Evolutionary conservation across 371 early-diverging fungal genomes (phyloP), one percentile per base, ranked within the genome.

Genomic region (Mortierella sp.): DNA sequence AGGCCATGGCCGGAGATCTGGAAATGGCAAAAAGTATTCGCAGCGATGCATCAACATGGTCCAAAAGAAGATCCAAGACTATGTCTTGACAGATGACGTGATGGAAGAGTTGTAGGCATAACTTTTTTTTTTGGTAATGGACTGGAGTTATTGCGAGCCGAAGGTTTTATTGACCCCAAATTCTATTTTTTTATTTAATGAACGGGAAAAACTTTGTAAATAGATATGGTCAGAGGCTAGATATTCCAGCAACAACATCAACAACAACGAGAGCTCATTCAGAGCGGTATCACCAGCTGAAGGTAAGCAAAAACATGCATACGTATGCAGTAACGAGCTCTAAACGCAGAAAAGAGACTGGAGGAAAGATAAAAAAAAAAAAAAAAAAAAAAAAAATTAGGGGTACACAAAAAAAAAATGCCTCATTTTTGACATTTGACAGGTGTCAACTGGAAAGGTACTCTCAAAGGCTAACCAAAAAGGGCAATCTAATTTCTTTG

Each of bases 101-200:
- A 79, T 79, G 79, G 71, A 78, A 58, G 79, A 78, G 59, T 64
- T 78, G 79, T 74, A 79, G 52, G 79, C 6, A 7, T 43, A 16
- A 36, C 2, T 60, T n/a, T 40, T 40, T 45, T 55, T 48, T 13
- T 28, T 28, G 28, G 2, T 28, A 4, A 43, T 43, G 43, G 43
- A 43, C 15, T 11, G 24, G 22, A 55, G 8, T 7, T 21, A 55
- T 16, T 24, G 13, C 21, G 22, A 52, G 19, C 24, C 8, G 16
- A 55, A 24, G 8, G 9, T 7, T 4, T 55, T 52, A 22, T 59
- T 21, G 36, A 47, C 16, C n/a, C 15, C n/a, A 47, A 43, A 24
- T 47, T 66, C 45, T 74, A 13, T 59, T 60, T 38, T 38, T 28
- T 33, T 50, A 45, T 33, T 59, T 59, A 15, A n/a, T 59, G 13